Base-by-base conservation (phyloP, 2,329 filamentous ascomycete species). In the Acarospora socialis region DNA sequence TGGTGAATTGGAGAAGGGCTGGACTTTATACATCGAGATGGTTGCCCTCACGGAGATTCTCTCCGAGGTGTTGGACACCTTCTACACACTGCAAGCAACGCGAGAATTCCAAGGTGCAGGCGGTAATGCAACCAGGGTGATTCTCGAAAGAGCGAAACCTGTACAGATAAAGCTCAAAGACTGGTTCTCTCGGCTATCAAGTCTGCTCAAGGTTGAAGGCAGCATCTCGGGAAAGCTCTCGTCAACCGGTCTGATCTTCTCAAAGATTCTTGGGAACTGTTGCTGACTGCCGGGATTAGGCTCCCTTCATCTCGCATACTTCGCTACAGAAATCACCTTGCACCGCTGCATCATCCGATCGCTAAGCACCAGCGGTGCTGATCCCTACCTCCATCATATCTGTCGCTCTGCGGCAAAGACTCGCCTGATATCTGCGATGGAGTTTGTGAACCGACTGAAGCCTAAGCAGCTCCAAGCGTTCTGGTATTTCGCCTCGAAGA, bases 261-360 rank as follows among this genome's bases (percentile, higher is more conserved):
- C 38, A 3, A 36, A n/a, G n/a, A n/a, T n/a, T n/a, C n/a, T n/a
- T n/a, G n/a, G n/a, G n/a, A n/a, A n/a, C n/a, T n/a, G n/a, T n/a
- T n/a, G n/a, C n/a, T n/a, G n/a, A n/a, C n/a, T n/a, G n/a, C n/a
- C n/a, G n/a, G n/a, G n/a, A 22, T 22, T 48, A 40, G 58, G 80
- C 10, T 87, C 84, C 48, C 68, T 94, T 7, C 86, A 94, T 53
- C 69, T 94, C 30, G 83, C 79, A 32, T 94, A 94, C 57, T 93
- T 92, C 48, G 84, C 86, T 2, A 83, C 83, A 3, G 86, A 94
- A 57, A 94, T 94, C 48, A 90, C 81, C 0, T 76, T 94, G 14
- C 86, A 94, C 53, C 74, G 86, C 7, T 80, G 81, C 46, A 93
- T 93, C 47, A 81, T 94, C 37, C 77, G 84, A 31, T 86, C 83